Base-by-base conservation (phyloP, 225 moss, liverwort and hornwort genomes). In the Marchantia paleacea region DNA sequence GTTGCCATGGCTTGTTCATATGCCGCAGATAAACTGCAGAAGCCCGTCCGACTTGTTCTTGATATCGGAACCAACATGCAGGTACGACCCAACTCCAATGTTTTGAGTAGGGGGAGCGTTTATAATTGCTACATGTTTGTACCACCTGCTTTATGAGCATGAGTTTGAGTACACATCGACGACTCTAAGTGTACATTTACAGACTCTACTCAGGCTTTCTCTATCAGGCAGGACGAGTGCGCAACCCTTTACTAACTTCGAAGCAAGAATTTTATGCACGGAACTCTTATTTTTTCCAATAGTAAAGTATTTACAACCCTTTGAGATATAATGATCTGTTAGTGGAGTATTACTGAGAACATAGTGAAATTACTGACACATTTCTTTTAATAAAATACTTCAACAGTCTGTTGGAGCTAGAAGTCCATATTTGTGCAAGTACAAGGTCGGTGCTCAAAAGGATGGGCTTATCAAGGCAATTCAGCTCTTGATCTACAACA, bases 1-100 rank as follows among this genome's bases (percentile, higher is more conserved):
- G 83, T 91, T 81, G 94, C 96, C 51, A 90, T 94, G 92, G 96
- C 96, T 48, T 96, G 94, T 85, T 87, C 96, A 2, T 86, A 89
- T 79, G 94, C 94, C 81, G 96, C 96, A 82, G 91, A 92, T 70
- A 91, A 92, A 83, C 87, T 96, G 8, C 88, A 90, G 65, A 91
- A 82, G 57, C 94, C 94, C 30, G 92, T 96, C 73, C 90, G 92
- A 65, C 88, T 96, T 64, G 86, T 94, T 62, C 92, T 96, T 80
- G 92, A 94, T 75, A 87, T 93, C 82, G 78, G 75, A 69, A 91
- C 94, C 60, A 94, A 96, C 75, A 96, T 94, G 96, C 92, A 92
- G 91, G 92, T 96, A 39, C 31, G 28, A 58, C 14, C 53, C 11
- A 13, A 24, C 25, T 74, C 1, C 73, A 13, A 26, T 20, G 58